Percentiles rank a stretch among this genome's conserved stretches.
Evolutionary conservation across 495 filamentous ascomycete genomes (phyloP).

Genomic region (Aspergillus nidulans): DNA sequence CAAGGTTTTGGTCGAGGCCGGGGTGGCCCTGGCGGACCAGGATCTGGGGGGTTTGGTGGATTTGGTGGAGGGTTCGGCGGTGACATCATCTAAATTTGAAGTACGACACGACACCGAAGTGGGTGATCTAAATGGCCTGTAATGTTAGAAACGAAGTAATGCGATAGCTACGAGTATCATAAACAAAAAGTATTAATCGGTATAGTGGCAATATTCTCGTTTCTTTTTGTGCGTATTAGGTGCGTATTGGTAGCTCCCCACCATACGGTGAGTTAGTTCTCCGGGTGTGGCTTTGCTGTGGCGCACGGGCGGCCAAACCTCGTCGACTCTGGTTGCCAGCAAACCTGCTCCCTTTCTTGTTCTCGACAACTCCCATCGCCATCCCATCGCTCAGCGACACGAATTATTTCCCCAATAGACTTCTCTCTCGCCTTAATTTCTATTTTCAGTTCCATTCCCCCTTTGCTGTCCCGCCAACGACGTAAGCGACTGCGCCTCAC

Average conservation of each 20-base stretch:
- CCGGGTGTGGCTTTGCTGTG: conserved; percentile 21
- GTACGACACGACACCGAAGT: background rate
- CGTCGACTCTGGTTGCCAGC: conserved; percentile 13
- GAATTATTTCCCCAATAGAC: conserved; percentile 10
- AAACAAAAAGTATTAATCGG: background rate
- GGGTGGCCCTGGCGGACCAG: conserved; percentile 41
- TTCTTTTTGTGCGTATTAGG: background rate
- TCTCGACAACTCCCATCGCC: conserved; percentile 13
- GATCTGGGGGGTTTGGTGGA: conserved; percentile 56
- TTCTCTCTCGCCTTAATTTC: conserved; percentile 12
- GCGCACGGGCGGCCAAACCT: conserved; percentile 21
- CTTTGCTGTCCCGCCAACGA: background rate
- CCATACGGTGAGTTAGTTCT: background rate
- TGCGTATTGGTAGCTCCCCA: background rate
- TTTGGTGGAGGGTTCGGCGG: conserved; percentile 49
- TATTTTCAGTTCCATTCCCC: conserved; percentile 6
- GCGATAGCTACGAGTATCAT: background rate
- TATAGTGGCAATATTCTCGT: background rate
- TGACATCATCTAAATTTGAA: conserved; percentile 58
- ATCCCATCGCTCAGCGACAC: conserved; percentile 15
- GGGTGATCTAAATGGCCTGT: background rate
- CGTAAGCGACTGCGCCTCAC: conserved; percentile 27
- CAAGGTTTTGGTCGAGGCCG: conserved; percentile 36
- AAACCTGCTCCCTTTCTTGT: conserved; percentile 20
- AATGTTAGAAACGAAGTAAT: conserved; percentile 2